A percentile compares a stretch with the other conserved stretches of the same genome.
Conservation (phyloP, 2,329 filamentous ascomycete genomes). For the Uncinocarpus reesii region DNA sequence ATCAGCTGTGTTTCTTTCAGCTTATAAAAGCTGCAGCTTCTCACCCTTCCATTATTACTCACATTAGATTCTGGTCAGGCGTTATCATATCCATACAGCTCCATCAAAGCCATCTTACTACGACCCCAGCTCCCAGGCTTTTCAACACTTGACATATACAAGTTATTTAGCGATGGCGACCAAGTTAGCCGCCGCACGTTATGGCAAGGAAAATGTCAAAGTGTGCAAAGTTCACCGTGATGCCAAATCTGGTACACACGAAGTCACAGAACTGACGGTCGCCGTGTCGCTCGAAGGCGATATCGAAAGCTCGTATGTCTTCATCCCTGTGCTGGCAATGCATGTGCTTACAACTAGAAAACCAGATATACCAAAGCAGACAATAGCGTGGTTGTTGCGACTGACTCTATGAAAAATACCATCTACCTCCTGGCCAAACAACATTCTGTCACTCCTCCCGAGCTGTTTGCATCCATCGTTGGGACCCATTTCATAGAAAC, state of each 20-base stretch:
- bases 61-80: no score
- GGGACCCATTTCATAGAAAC: conserved; percentile 79
- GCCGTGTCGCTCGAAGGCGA: conserved; percentile 86
- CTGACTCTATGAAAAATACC: conserved; percentile 97
- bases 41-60: no score
- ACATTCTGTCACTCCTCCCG: conserved; percentile 81
- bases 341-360: conserved; percentile 1
- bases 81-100: no score
- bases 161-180: conserved; percentile 12
- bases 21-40: no score
- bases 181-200: conserved; percentile 37
- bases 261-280: conserved; percentile 89
- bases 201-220: conserved; percentile 85
- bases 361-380: conserved; percentile 80
- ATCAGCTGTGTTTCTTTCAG: no score
- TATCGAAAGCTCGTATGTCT: conserved; percentile 65
- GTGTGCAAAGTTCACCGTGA: conserved; percentile 89
- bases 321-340: conserved; percentile 1
- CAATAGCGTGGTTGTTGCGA: conserved; percentile 90
- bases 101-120: no score
- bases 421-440: conserved; percentile 92
- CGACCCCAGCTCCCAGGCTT: no score
- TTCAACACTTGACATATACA: not conserved
- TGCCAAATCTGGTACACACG: conserved; percentile 64
- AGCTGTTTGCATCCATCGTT: conserved; percentile 78